phyloP scores from a whole-genome alignment of 495 filamentous ascomycete genomes.

The Pseudevernia furfuracea region DNA sequence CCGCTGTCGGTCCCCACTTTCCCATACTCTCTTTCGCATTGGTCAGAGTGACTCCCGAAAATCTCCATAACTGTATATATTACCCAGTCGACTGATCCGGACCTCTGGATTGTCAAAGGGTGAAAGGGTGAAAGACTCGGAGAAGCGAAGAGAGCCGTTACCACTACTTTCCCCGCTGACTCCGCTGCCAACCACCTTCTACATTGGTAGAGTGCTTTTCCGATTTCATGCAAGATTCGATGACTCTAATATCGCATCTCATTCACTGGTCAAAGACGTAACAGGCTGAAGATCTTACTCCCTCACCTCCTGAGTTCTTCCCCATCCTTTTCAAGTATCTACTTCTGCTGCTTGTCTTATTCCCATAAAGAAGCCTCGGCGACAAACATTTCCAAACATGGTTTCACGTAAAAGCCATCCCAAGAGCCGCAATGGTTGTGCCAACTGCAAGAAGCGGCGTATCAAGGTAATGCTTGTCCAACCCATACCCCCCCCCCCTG shows the following conservation, averaged over 20 bases:
- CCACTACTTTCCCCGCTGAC: background rate
- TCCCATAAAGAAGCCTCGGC: no score
- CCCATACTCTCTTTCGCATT: background rate
- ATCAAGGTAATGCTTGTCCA: conserved; percentile 26
- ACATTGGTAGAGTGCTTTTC: background rate
- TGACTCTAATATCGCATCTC: background rate
- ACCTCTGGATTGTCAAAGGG: background rate
- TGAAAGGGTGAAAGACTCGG: background rate
- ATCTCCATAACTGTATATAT: background rate
- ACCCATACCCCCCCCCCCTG: background rate
- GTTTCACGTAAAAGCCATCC: conserved; percentile 28
- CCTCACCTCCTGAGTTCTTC: background rate
- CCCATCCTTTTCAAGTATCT: background rate
- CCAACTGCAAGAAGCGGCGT: conserved; percentile 26
- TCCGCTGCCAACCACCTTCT: conserved; percentile 2
- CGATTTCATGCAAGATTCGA: background rate
- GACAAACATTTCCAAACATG: conserved; percentile 9
- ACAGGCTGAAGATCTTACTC: background rate
- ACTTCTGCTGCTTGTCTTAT: background rate
- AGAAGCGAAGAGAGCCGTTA: background rate
- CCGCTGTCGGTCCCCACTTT: background rate
- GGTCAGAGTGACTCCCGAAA: background rate
- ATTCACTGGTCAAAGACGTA: background rate
- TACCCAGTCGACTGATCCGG: background rate
- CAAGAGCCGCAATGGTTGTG: conserved; percentile 26